Base-by-base conservation (phyloP, 352 stramenopile genomes). In the Thalassiosira hispida region DNA sequence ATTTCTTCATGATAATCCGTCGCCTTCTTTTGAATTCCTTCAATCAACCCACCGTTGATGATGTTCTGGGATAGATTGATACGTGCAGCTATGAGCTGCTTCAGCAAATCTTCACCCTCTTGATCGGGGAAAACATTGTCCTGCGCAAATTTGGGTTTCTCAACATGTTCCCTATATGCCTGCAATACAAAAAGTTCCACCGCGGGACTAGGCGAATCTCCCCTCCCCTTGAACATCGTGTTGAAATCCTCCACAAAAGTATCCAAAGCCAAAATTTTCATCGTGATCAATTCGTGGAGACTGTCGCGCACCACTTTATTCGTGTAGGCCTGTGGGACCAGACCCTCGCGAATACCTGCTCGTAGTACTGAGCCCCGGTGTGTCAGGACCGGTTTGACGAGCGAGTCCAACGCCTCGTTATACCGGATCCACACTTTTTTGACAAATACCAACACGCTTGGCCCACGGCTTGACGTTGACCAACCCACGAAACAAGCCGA, bases 271-370 rank as follows among this genome's bases (percentile, higher is more conserved):
- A 44, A 51, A 18, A 80, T 35, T 56, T 88, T 86, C 46, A 70
- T 38, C 2, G 65, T 53, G 7, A 82, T 18, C 4, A 84, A 61
- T 7, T 73, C 40, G 25, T 57, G 46, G 38, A 81, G 76, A 16
- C 75, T 63, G 1, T 67, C 60, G 49, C 78, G 63, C 4, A 78
- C 68, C 27, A 49, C 44, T 7, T 57, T 70, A 70, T 70, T 78
- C 0, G 70, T 38, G 38, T 81, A 88, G 0, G 74, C 56, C 46
- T 83, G 63, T 25, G 79, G 75, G 4, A 91, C 52, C 11, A 38
- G 42, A 20, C 81, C 78, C 16, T 62, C 64, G 14, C 78, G 72
- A 67, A 71, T 69, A 11, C 35, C 73, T 1, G 78, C n/a, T 20
- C 71, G 47, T 25, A 85, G 23, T 7, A 70, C 2, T 11, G 25